phyloP scores from a whole-genome alignment of 1,284 basidiomycete genomes.

The Ganoderma sp. region DNA sequence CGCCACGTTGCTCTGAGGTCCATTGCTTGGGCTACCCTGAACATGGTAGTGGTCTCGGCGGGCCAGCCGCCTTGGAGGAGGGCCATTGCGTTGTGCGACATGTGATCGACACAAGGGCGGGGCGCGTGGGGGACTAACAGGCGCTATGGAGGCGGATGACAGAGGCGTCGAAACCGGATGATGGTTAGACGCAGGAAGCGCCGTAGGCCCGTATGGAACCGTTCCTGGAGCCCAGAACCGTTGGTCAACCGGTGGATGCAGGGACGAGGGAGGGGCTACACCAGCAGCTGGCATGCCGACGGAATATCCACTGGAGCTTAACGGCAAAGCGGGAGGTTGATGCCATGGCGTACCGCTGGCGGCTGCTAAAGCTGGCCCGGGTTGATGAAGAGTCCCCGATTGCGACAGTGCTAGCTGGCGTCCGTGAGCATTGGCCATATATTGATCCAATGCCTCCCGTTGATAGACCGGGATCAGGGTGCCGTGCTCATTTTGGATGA shows the following conservation, averaged over 20 bases:
- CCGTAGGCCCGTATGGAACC: slow-evolving; percentile 8
- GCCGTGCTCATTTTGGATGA: slow-evolving; percentile 74
- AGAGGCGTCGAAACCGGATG: neutral
- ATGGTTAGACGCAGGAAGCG: neutral
- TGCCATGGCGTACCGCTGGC: neutral
- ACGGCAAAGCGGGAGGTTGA: slow-evolving; percentile 4
- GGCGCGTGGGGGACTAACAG: slow-evolving; percentile 7
- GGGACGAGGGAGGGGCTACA: slow-evolving; percentile 1
- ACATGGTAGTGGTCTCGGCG: slow-evolving; percentile 15
- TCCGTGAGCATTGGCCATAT: slow-evolving; percentile 48
- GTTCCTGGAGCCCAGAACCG: slow-evolving; percentile 28
- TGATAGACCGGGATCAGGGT: slow-evolving; percentile 73
- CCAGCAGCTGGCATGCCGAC: neutral
- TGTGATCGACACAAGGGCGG: slow-evolving; percentile 7
- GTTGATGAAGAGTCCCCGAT: slow-evolving; percentile 13
- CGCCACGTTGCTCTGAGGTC: neutral
- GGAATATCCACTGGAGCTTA: slow-evolving; percentile 19
- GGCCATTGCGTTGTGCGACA: slow-evolving; percentile 16
- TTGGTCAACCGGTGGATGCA: slow-evolving; percentile 13
- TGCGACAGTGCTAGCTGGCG: slow-evolving; percentile 28
- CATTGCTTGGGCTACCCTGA: neutral
- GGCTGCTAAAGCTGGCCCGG: neutral
- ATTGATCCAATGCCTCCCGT: slow-evolving; percentile 66
- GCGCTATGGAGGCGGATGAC: neutral
- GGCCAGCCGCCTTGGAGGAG: slow-evolving; percentile 23